phyloP scores from a whole-genome alignment of 257 asterid genomes.

The Euphrasia confusa region DNA sequence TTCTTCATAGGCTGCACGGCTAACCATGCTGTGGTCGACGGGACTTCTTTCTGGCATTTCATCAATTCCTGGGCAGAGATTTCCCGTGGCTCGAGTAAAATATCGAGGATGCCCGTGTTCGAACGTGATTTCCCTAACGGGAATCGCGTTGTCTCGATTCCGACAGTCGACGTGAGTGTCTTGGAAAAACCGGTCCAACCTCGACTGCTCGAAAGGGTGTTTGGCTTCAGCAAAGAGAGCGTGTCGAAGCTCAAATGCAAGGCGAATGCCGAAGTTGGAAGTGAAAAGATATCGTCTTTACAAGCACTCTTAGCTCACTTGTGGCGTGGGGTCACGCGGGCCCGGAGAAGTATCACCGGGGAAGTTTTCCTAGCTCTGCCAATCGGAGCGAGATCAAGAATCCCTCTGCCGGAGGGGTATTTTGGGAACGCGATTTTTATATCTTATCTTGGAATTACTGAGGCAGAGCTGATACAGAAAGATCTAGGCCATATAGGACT shows the following conservation, averaged over 20 bases:
- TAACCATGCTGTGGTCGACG: slow-evolving; percentile 40
- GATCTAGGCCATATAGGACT: slow-evolving; percentile 32
- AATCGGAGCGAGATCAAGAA: slow-evolving; percentile 32
- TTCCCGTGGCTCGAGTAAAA: slow-evolving; percentile 17
- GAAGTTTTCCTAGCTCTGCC: background rate
- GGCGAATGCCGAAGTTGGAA: slow-evolving; percentile 33
- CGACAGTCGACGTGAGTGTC: background rate
- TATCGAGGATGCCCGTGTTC: slow-evolving; percentile 27
- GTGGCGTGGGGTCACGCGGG: slow-evolving; percentile 32
- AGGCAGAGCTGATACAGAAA: slow-evolving; percentile 11
- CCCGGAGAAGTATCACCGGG: background rate
- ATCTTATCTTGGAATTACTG: background rate
- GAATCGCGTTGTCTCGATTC: background rate
- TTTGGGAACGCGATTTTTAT: slow-evolving; percentile 33
- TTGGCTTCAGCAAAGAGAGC: slow-evolving; percentile 35
- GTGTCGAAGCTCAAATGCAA: slow-evolving; percentile 31
- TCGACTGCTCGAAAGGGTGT: slow-evolving; percentile 31
- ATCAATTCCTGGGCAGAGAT: slow-evolving; percentile 49
- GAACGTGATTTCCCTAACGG: slow-evolving; percentile 31
- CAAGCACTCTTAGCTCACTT: slow-evolving; percentile 39
- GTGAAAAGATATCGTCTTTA: slow-evolving; percentile 31
- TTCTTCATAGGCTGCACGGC: slow-evolving; percentile 34
- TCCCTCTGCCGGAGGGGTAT: slow-evolving; percentile 35
- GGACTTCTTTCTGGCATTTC: slow-evolving; percentile 50
- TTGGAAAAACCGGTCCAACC: background rate